phyloP scores from a whole-genome alignment of 129 eudicot species.

The Scalesia atractyloides region DNA sequence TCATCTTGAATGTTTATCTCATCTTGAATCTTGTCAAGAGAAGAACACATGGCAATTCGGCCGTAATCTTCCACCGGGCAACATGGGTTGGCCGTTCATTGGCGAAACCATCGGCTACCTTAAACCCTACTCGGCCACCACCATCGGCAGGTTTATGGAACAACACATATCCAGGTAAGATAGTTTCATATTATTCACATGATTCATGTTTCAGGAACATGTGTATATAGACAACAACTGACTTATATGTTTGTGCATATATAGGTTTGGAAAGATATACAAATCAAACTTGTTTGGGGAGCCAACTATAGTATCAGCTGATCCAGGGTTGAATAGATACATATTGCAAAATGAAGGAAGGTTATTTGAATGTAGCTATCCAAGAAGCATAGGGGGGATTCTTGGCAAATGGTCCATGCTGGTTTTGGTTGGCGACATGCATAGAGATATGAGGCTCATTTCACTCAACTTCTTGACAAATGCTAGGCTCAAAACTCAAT shows the following conservation, averaged over 20 bases:
- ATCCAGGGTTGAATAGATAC: conserved; percentile 81
- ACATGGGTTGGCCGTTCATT: conserved; percentile 91
- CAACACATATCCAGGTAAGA: conserved; percentile 73
- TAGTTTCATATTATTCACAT: background rate
- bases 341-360: conserved; percentile 93
- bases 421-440: conserved; percentile 96
- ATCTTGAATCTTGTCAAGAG: conserved; percentile 43
- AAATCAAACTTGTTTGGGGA: conserved; percentile 91
- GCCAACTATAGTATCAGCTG: conserved; percentile 87
- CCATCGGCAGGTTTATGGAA: conserved; percentile 88
- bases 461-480: conserved; percentile 92
- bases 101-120: conserved; percentile 94
- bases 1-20: conserved; percentile 35
- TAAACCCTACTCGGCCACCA: conserved; percentile 81
- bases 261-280: conserved; percentile 91
- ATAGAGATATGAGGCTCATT: conserved; percentile 90
- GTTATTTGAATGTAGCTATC: conserved; percentile 92
- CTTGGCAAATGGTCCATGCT: conserved; percentile 99
- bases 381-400: conserved; percentile 92
- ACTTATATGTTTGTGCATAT: too few species aligned
- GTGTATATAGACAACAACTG: background rate
- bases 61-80: conserved; percentile 86
- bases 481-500: conserved; percentile 76
- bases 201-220: conserved; percentile 1
- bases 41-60: conserved; percentile 24